Evolutionary conservation across 345 rosid species (phyloP), one percentile per base, ranked within the genome.

Genomic region (Gossypioides kirkii): DNA sequence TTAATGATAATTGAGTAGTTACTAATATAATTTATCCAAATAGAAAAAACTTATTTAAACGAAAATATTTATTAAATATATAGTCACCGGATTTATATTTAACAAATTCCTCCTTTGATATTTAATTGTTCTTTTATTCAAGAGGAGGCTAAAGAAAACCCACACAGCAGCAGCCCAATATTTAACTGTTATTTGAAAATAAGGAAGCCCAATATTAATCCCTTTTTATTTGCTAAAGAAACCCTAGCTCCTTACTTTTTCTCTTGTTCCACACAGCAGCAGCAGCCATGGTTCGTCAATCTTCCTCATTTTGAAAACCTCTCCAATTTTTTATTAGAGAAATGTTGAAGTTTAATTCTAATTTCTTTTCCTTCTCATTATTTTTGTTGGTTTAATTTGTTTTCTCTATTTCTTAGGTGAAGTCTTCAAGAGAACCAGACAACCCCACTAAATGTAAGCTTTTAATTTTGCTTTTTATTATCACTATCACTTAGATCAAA

Each of bases 341-440:
- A 23, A 2, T 58, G 4, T 58, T 58, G 16, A 58, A 23, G 16
- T 11, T 23, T 58, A 58, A 5, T 58, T 11, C 62, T 42, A 14
- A 52, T 42, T n/a, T 16, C 17, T 10, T 2, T 46, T 12, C 50
- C 11, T 56, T 60, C 45, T 0, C 18, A 1, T 20, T 1, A 32
- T 5, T 32, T 38, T 7, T 67, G 28, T 54, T 50, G 73, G 4
- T 75, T 36, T 20, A 22, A 23, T 11, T 74, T 58, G 4, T 26
- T 25, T 32, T 12, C 10, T 36, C 68, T 4, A 32, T 70, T 10
- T 46, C 6, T 79, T 81, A 88, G 91, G 90, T 87, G 84, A 89
- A 89, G 87, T 91, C 89, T 70, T 87, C 91, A 14, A 84, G 86
- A 76, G 94, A 91, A 72, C 91, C 97, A 7, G 89, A 85, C 59